phyloP scores from a whole-genome alignment of 1,284 basidiomycete genomes.

The Ceratobasidium sp. region DNA sequence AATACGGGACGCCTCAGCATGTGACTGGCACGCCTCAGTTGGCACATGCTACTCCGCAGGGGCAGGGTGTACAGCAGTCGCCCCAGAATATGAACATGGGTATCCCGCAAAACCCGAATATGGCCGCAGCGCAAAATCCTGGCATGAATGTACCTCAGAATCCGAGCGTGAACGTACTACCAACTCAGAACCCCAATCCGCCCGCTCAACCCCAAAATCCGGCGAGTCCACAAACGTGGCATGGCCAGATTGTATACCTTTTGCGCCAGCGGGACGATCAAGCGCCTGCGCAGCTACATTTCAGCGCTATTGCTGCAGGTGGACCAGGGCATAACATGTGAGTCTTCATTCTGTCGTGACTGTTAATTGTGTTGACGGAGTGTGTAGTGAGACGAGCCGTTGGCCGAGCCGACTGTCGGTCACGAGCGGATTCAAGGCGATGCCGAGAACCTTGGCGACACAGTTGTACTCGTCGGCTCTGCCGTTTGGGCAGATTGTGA shows the following conservation, averaged over 20 bases:
- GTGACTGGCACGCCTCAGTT: conserved; percentile 22
- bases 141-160: not conserved
- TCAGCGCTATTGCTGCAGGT: conserved; percentile 26
- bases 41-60: conserved; percentile 10
- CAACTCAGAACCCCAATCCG: not conserved
- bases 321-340: conserved; percentile 24
- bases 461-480: conserved; percentile 17
- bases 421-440: conserved; percentile 33
- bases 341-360: not conserved
- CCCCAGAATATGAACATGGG: conserved; percentile 1
- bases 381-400: conserved; percentile 16
- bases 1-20: conserved; percentile 26
- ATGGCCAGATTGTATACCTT: conserved; percentile 34
- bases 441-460: not conserved
- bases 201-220: not conserved
- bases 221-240: not conserved
- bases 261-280: conserved; percentile 35
- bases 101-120: conserved; percentile 9
- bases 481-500: conserved; percentile 38
- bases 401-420: conserved; percentile 14
- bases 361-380: not conserved
- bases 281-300: conserved; percentile 25
- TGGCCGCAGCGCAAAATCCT: not conserved
- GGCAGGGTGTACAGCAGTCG: not conserved
- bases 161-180: not conserved